Evolutionary conservation across 495 filamentous ascomycete genomes (phyloP).

Genomic region (Parmelia sp.): DNA sequence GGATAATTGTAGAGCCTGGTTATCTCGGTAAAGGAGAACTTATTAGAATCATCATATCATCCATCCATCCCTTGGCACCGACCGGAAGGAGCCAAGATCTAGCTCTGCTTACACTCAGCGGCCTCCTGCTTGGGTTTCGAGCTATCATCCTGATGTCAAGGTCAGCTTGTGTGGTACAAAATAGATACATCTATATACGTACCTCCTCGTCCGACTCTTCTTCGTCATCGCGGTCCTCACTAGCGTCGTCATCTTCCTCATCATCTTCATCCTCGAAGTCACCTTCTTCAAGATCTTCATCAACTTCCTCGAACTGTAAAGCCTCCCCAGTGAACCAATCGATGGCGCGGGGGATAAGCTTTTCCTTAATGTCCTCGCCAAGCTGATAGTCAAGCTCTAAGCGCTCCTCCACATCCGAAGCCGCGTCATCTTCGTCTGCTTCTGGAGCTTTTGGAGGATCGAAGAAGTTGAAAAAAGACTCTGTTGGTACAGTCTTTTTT

Average conservation of each 20-base stretch:
- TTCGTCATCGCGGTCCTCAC: constrained; percentile 79
- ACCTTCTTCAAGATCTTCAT: constrained; percentile 77
- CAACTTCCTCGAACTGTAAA: constrained; percentile 90
- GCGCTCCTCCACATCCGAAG: constrained; percentile 91
- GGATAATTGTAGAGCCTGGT: neutral
- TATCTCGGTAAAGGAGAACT: constrained; percentile 1
- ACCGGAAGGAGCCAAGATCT: constrained; percentile 33
- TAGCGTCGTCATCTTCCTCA: constrained; percentile 83
- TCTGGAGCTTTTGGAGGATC: constrained; percentile 82
- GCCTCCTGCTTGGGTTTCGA: constrained; percentile 98
- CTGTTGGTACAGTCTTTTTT: constrained; percentile 96
- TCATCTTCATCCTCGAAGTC: constrained; percentile 86
- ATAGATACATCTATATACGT: constrained; percentile 24
- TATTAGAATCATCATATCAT: constrained; percentile 4
- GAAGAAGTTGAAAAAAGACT: constrained; percentile 99
- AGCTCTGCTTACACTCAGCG: constrained; percentile 99
- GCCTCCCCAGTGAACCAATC: constrained; percentile 99
- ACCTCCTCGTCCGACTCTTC: constrained; percentile 94
- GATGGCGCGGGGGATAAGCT: constrained; percentile 95
- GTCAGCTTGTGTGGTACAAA: constrained; percentile 15
- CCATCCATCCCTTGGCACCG: constrained; percentile 6
- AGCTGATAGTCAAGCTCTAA: constrained; percentile 98
- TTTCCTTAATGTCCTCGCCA: constrained; percentile 99
- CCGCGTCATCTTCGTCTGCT: constrained; percentile 67
- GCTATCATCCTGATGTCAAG: constrained; percentile 70